Conservation (phyloP, 2,329 filamentous ascomycete species). For the Talaromyces rugulosus region DNA sequence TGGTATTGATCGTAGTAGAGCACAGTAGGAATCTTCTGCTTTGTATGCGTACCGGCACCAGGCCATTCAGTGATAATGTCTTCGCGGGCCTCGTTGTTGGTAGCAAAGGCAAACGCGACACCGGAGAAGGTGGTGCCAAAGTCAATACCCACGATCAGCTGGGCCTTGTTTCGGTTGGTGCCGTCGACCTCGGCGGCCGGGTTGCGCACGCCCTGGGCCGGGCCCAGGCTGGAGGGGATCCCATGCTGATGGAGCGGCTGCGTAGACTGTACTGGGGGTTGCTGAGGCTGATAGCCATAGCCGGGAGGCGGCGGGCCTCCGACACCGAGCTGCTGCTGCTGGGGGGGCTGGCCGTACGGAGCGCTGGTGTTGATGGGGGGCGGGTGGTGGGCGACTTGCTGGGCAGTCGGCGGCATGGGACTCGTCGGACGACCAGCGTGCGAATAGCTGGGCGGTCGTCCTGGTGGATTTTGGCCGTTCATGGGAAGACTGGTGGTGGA, state of each 20-base stretch:
- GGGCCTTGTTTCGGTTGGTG: conserved; percentile 84
- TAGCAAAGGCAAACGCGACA: conserved; percentile 88
- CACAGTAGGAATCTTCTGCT: conserved; percentile 99
- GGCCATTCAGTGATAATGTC: conserved; percentile 99
- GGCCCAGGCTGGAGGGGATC: conserved; percentile 23
- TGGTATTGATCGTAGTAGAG: conserved; percentile 99
- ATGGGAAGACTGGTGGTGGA: conserved; percentile 52
- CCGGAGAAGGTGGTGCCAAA: conserved; percentile 99
- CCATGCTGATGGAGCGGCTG: conserved; percentile 18
- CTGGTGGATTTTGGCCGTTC: conserved; percentile 52
- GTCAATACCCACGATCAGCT: conserved; percentile 97
- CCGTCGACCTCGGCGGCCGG: conserved; percentile 70
- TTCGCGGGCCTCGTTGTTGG: conserved; percentile 95
- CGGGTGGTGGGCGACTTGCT: conserved; percentile 41
- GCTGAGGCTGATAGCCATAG: conserved; percentile 39
- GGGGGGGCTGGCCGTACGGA: conserved; percentile 56
- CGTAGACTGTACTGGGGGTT: conserved; percentile 19
- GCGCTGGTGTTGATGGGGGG: conserved; percentile 27
- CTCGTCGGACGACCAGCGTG: conserved; percentile 27
- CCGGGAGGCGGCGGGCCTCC: conserved; percentile 41
- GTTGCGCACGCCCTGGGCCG: conserved; percentile 26
- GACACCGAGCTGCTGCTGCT: conserved; percentile 36
- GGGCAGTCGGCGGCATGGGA: conserved; percentile 16
- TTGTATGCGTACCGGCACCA: conserved; percentile 92
- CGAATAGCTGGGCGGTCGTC: conserved; percentile 63